Base-by-base conservation (phyloP, 148 eudicot species). In the Spergularia bocconei region DNA sequence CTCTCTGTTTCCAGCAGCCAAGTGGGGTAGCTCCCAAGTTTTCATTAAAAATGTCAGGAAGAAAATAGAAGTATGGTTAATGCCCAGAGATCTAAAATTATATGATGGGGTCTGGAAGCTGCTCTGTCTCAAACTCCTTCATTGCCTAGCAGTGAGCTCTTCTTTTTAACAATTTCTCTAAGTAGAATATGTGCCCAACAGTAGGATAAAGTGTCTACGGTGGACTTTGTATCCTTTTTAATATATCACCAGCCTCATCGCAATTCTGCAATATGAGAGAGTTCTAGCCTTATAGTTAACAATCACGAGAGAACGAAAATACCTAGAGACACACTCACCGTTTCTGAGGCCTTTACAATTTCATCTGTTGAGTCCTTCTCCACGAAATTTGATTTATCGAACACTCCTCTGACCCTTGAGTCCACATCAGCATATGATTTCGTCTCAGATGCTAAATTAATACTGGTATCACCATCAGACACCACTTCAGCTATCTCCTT, bases 341-440 rank as follows among this genome's bases (percentile, higher is more conserved):
- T 38, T 64, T 36, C 68, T 16, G 50, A 64, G 9, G 50, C 50
- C 50, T 64, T 64, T 8, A 15, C 21, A 64, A 13, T 14, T 38
- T 64, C 68, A 39, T 38, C 50, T 38, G 68, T 20, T 64, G 68
- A 64, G 50, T 14, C 17, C 68, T 64, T 64, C 63, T 60, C 63
- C 68, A 64, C 51, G 13, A 38, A 38, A 38, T 64, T 38, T 64
- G 48, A 16, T 15, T 38, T 17, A 64, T 64, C 68, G 11, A 23
- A 23, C 21, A 60, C 36, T 60, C 36, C 13, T 60, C 12, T 60
- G 63, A 3, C 23, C 63, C 14, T 25, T 4, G 12, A 5, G 36
- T 60, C 63, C 38, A 60, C 63, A 15, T 14, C 63, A 60, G 23
- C 13, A 60, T 36, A 9, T 11, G 38, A 23, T 58, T 21, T 20